A percentile compares a stretch with the other conserved stretches of the same genome.
Evolutionary conservation across 805 yeast species (phyloP).

Genomic region (Jamesozyma hellenica): DNA sequence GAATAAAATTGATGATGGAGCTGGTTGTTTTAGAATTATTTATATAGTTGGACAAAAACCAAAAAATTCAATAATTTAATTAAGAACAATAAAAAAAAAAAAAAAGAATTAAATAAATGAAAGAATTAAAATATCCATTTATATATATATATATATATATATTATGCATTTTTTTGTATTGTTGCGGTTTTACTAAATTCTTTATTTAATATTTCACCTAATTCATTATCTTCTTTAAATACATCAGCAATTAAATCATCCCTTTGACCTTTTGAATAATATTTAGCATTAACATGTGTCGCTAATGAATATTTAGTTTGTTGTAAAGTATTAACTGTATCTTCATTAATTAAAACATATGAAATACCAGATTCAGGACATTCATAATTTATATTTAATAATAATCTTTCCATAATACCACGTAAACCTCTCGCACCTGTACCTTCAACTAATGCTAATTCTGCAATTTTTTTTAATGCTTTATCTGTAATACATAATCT

Average conservation of each 20-base stretch:
- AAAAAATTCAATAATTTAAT: conserved; percentile 1
- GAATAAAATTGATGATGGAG: conserved; percentile 18
- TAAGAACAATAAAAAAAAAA: too few relatives aligned
- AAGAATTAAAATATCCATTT: not conserved
- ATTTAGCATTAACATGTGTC: conserved; percentile 32
- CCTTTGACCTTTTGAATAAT: conserved; percentile 37
- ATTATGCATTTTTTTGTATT: not conserved
- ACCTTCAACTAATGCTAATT: conserved; percentile 40
- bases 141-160: not conserved
- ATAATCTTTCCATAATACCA: conserved; percentile 42
- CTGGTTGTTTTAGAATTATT: conserved; percentile 21
- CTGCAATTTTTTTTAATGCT: conserved; percentile 41
- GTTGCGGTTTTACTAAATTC: conserved; percentile 20
- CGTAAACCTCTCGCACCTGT: conserved; percentile 56
- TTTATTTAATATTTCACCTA: conserved; percentile 29
- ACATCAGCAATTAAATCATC: conserved; percentile 35
- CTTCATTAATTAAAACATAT: conserved; percentile 39
- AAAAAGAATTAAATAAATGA: not conserved
- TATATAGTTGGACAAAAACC: conserved; percentile 26
- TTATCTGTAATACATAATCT: conserved; percentile 38
- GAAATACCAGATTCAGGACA: conserved; percentile 48
- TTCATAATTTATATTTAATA: conserved; percentile 45
- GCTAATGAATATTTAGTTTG: conserved; percentile 26
- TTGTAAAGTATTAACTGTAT: conserved; percentile 34
- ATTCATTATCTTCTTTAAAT: conserved; percentile 32